Evolutionary conservation across 2,329 filamentous ascomycete species (phyloP).

Genomic region (Stagonosporopsis chrysanthemi): DNA sequence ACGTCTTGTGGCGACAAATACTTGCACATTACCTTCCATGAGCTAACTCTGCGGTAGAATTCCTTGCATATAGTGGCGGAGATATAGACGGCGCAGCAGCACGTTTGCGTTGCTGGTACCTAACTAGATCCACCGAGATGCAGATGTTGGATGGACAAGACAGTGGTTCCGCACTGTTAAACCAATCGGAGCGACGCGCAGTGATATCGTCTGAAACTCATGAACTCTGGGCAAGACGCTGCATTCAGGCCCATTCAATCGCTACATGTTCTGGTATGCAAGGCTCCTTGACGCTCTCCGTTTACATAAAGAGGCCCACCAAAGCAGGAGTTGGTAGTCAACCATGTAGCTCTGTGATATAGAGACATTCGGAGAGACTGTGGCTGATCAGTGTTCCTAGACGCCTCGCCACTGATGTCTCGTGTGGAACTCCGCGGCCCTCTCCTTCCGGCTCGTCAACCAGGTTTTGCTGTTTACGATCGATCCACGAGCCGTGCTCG

Average conservation of each 20-base stretch:
- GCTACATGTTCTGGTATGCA: too few relatives aligned
- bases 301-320: not conserved
- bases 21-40: not conserved
- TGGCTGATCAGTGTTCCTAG: not conserved
- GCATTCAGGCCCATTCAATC: not conserved
- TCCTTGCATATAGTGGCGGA: not conserved
- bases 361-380: not conserved
- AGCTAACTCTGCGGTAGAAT: not conserved
- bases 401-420: not conserved
- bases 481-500: not conserved
- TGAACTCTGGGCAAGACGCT: not conserved
- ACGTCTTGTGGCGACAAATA: not conserved
- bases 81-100: not conserved
- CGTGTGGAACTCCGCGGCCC: not conserved
- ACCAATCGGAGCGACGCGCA: not conserved
- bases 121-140: slow-evolving; percentile 1
- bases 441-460: not conserved
- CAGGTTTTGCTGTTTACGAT: not conserved
- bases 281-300: not conserved
- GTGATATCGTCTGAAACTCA: not conserved
- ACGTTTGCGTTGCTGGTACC: not conserved
- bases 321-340: not conserved
- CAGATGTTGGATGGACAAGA: not conserved
- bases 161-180: not conserved
- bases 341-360: not conserved